Evolutionary conservation across 371 early-diverging fungal species (phyloP), one percentile per base, ranked within the genome.

Genomic region (Syncephalastrum monosporum): DNA sequence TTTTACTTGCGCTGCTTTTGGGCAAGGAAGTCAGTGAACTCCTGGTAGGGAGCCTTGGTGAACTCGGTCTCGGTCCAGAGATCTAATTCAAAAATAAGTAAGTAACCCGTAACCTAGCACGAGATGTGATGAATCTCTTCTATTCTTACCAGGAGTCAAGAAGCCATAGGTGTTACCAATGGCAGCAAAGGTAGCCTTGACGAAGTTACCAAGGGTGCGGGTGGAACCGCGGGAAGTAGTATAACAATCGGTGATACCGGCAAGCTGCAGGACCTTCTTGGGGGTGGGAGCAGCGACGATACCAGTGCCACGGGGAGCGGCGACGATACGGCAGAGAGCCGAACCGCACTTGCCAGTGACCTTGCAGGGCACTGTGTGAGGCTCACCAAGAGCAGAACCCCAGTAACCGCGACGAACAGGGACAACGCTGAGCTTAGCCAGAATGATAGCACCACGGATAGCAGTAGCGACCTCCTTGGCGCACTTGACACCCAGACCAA

Each of bases 291-390:
- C 94, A 66, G 96, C 96, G 64, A 96, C 93, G 64, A 98, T 89
- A 70, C 98, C 97, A 74, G 98, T 95, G 90, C 99, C 99, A 77
- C 96, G 94, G 69, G 98, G 97, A 69, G 98, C 99, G 49, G 99
- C 98, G 69, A 97, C 92, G 49, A 99, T 77, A 72, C 95, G 93
- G 73, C 92, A 86, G 61, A 89, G 74, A 61, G 92, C 90, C 68
- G 96, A 95, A 71, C 99, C 79, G 43, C 69, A 61, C 63, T 67
- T 69, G 27, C 61, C 54, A 49, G 66, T 60, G 24, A 65, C 63
- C 60, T 65, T 68, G 51, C 65, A 62, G 23, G 65, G 64, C 5
- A 65, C 65, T 24, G 64, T 65, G 55, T 72, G 69, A 46, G 76
- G 74, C 21, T 90, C 92, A 83, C 96, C 96, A 68, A 96, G 82